Conservation (phyloP, 2,329 filamentous ascomycete species). For the Atkinsonella texensis region DNA sequence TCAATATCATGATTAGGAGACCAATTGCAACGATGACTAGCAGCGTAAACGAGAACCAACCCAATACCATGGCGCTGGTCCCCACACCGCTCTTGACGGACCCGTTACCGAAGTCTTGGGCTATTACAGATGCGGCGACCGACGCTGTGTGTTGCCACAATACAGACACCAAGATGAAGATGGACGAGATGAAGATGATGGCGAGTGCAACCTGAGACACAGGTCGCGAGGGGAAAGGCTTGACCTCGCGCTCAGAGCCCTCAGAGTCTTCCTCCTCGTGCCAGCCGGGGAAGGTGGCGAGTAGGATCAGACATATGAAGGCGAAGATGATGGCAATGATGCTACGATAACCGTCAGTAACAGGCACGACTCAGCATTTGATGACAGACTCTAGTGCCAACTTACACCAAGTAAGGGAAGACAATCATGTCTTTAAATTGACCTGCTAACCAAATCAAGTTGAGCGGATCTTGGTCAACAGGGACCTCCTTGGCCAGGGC, state of each 20-base stretch:
- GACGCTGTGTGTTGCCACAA: slow-evolving; percentile 93
- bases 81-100: slow-evolving; percentile 78
- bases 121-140: slow-evolving; percentile 85
- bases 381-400: slow-evolving; percentile 7
- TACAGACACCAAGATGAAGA: slow-evolving; percentile 62
- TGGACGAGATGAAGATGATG: slow-evolving; percentile 71
- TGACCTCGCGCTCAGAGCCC: slow-evolving; percentile 80
- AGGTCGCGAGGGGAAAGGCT: slow-evolving; percentile 82
- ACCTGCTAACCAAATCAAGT: slow-evolving; percentile 90
- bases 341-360: slow-evolving; percentile 28
- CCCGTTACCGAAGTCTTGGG: slow-evolving; percentile 85
- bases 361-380: background rate
- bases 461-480: slow-evolving; percentile 88
- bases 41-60: slow-evolving; percentile 92
- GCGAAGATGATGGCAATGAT: slow-evolving; percentile 97
- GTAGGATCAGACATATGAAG: slow-evolving; percentile 86
- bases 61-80: slow-evolving; percentile 91
- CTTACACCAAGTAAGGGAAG: slow-evolving; percentile 90
- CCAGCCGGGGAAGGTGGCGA: slow-evolving; percentile 96
- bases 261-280: slow-evolving; percentile 76
- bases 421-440: slow-evolving; percentile 99
- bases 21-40: slow-evolving; percentile 94
- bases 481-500: slow-evolving; percentile 79
- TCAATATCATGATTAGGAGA: slow-evolving; percentile 90
- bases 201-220: slow-evolving; percentile 89